Percentiles rank a stretch among this genome's conserved stretches.
These are phyloP conservation scores for Plasmopara halstedii DNA, from an alignment of 352 stramenopile species.

Conservation along the genomic window DNA sequence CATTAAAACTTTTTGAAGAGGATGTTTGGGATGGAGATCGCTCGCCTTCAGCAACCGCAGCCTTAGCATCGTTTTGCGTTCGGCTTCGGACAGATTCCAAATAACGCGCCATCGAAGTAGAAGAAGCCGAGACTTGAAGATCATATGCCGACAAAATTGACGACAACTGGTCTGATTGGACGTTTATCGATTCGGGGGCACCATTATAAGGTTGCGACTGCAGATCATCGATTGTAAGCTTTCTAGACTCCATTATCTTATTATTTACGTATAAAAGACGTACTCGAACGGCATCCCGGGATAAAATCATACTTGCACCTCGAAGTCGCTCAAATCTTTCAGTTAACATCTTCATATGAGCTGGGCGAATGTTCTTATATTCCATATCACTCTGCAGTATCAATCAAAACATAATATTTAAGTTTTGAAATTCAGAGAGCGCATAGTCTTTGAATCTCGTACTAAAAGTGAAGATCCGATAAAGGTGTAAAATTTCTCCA, in stretches of 20 bases:
- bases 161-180: conserved; percentile 20
- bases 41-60: conserved; percentile 9
- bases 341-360: conserved; percentile 70
- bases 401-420: conserved; percentile 1
- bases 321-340: conserved; percentile 40
- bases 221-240: neutral
- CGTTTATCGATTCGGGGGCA: neutral
- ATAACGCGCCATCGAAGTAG: conserved; percentile 49
- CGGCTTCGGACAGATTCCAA: conserved; percentile 38
- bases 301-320: neutral
- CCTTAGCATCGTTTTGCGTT: conserved; percentile 32
- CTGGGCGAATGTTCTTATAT: conserved; percentile 60
- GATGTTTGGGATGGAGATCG: conserved; percentile 41
- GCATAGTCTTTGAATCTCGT: conserved; percentile 2
- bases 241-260: neutral
- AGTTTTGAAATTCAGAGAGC: neutral
- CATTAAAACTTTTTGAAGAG: conserved; percentile 26
- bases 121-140: conserved; percentile 31
- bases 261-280: neutral
- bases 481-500: conserved; percentile 71
- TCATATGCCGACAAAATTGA: conserved; percentile 47
- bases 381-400: conserved; percentile 48
- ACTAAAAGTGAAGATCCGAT: conserved; percentile 67
- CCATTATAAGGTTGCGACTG: neutral
- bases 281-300: conserved; percentile 8